Conservation (phyloP, 1,139 yeast species). For the Nadsonia starkeyi-henricii region DNA sequence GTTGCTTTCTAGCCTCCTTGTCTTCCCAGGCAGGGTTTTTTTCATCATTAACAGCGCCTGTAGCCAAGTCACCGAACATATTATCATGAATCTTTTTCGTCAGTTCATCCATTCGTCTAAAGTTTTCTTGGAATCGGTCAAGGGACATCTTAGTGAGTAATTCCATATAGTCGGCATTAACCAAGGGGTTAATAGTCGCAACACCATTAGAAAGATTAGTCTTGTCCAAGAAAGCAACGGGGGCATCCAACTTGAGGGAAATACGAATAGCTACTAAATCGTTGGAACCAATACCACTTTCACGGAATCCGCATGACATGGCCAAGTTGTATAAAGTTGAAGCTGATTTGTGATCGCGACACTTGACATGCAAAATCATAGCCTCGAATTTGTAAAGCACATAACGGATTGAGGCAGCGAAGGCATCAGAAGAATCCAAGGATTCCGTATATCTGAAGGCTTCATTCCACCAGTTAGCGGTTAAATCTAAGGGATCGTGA, state of each 20-base stretch:
- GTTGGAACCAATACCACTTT: conserved; percentile 72
- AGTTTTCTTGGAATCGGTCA: conserved; percentile 53
- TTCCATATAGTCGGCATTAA: conserved; percentile 34
- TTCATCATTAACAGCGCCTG: conserved; percentile 38
- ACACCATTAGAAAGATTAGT: conserved; percentile 7
- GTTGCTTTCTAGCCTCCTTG: conserved; percentile 17
- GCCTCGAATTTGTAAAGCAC: conserved; percentile 74
- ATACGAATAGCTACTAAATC: conserved; percentile 67
- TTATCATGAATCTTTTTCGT: conserved; percentile 30
- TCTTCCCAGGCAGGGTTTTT: conserved; percentile 31
- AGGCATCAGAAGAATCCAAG: not conserved
- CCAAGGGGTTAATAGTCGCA: conserved; percentile 29
- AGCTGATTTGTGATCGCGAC: conserved; percentile 49
- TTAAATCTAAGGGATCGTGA: conserved; percentile 42
- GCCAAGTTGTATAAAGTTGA: conserved; percentile 51
- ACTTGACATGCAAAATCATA: conserved; percentile 67
- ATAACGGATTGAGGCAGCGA: conserved; percentile 30
- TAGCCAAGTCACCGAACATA: conserved; percentile 5
- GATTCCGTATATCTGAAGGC: conserved; percentile 10
- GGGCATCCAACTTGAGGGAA: conserved; percentile 57
- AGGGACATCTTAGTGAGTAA: conserved; percentile 33
- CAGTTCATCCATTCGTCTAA: conserved; percentile 37
- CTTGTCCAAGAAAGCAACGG: conserved; percentile 41
- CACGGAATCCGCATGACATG: conserved; percentile 77
- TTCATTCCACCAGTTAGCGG: conserved; percentile 34